phyloP scores from a whole-genome alignment of 2,329 filamentous ascomycete genomes.

The Cladorrhinum sp. region DNA sequence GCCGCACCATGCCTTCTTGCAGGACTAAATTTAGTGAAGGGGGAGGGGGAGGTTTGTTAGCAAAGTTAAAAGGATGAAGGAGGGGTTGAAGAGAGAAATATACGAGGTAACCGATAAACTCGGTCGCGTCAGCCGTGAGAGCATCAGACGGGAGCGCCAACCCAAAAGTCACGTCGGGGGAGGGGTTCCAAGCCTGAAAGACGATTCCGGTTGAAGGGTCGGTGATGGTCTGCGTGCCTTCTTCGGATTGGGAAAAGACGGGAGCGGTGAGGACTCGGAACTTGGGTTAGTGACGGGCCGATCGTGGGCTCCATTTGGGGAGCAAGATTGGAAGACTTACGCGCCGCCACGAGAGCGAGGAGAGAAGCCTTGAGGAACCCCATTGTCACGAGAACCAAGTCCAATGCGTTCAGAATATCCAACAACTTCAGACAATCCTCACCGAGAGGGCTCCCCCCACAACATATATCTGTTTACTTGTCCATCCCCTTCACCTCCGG shows the following conservation, averaged over 20 bases:
- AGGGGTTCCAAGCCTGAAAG: conserved; percentile 47
- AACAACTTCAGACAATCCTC: no score
- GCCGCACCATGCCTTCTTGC: conserved; percentile 48
- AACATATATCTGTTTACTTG: not conserved
- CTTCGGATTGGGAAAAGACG: conserved; percentile 7
- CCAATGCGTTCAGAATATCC: not conserved
- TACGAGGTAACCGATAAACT: conserved; percentile 53
- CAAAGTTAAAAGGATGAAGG: not conserved
- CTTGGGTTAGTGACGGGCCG: not conserved
- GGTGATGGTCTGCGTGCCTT: conserved; percentile 33
- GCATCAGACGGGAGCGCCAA: conserved; percentile 45
- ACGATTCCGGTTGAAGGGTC: conserved; percentile 46
- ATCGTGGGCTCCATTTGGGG: no score
- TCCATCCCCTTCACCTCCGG: not conserved
- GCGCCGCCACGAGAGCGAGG: not conserved
- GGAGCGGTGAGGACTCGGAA: not conserved
- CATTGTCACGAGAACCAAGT: not conserved
- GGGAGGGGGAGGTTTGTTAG: conserved; percentile 15
- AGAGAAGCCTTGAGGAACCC: not conserved
- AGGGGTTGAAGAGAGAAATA: not conserved
- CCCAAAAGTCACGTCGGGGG: conserved; percentile 41
- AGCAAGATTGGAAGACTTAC: not conserved
- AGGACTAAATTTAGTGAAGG: no score
- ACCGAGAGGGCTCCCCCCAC: no score
- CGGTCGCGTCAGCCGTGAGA: conserved; percentile 39